These are phyloP conservation scores for Otatea glauca DNA, from an alignment of 176 grass and related monocot genomes.

Conservation along the genomic window DNA sequence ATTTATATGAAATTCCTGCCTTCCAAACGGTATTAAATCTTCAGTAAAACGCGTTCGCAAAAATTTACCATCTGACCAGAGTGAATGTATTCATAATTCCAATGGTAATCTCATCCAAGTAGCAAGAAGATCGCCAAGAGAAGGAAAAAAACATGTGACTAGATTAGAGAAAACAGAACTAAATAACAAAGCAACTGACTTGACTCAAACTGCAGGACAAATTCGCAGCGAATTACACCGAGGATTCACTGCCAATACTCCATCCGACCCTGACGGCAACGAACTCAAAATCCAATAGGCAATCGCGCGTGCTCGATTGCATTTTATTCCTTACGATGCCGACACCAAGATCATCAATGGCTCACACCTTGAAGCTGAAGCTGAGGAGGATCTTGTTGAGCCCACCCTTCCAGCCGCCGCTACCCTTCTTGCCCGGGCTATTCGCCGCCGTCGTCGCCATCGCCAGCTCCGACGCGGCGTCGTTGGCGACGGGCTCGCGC, in stretches of 20 bases:
- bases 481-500: background rate
- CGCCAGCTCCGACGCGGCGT: background rate
- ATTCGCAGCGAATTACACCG: background rate
- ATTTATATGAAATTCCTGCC: too few relatives aligned
- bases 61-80: background rate
- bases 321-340: background rate
- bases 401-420: slow-evolving; percentile 60
- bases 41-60: background rate
- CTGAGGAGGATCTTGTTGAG: slow-evolving; percentile 63
- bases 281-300: background rate
- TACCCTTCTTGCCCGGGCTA: slow-evolving; percentile 36
- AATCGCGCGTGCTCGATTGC: background rate
- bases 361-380: slow-evolving; percentile 68
- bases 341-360: background rate
- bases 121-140: background rate
- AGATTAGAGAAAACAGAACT: background rate
- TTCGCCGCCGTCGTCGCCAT: background rate
- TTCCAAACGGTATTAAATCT: too few relatives aligned
- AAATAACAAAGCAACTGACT: background rate
- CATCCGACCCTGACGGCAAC: background rate
- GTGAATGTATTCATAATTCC: background rate
- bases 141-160: background rate
- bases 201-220: background rate
- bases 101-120: background rate
- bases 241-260: background rate